Conservation (phyloP, 495 filamentous ascomycete genomes). For the Polyplosphaeria fusca region DNA sequence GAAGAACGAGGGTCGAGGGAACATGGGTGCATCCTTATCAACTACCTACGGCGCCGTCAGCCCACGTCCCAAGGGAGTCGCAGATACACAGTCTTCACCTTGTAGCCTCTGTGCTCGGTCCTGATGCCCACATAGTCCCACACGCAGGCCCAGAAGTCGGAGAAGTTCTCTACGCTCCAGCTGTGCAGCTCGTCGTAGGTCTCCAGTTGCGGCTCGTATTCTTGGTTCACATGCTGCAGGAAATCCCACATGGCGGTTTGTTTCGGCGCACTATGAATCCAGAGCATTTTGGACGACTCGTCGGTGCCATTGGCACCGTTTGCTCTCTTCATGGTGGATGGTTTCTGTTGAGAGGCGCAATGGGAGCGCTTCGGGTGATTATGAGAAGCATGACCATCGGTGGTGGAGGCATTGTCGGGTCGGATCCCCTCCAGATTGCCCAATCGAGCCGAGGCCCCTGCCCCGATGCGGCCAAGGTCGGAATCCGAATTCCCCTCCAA, state of each 20-base stretch:
- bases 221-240: constrained; percentile 62
- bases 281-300: constrained; percentile 37
- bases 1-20: constrained; percentile 84
- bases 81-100: not conserved
- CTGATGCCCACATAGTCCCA: constrained; percentile 78
- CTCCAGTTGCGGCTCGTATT: constrained; percentile 58
- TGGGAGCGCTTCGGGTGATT: too few species aligned
- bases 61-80: not conserved
- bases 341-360: too few species aligned
- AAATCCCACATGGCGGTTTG: constrained; percentile 39
- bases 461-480: too few species aligned
- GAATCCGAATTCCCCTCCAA: too few species aligned
- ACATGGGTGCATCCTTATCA: constrained; percentile 62
- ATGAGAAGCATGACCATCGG: too few species aligned
- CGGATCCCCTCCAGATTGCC: too few species aligned
- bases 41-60: constrained; percentile 56
- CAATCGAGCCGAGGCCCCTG: too few species aligned
- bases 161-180: constrained; percentile 78
- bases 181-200: constrained; percentile 69
- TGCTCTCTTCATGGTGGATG: too few species aligned
- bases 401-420: too few species aligned
- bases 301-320: constrained; percentile 22
- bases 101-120: constrained; percentile 42
- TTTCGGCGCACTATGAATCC: constrained; percentile 51
- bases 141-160: constrained; percentile 78